These are phyloP conservation scores for Termitomyces sp. DNA, from an alignment of 768 basidiomycete species.

Conservation along the genomic window DNA sequence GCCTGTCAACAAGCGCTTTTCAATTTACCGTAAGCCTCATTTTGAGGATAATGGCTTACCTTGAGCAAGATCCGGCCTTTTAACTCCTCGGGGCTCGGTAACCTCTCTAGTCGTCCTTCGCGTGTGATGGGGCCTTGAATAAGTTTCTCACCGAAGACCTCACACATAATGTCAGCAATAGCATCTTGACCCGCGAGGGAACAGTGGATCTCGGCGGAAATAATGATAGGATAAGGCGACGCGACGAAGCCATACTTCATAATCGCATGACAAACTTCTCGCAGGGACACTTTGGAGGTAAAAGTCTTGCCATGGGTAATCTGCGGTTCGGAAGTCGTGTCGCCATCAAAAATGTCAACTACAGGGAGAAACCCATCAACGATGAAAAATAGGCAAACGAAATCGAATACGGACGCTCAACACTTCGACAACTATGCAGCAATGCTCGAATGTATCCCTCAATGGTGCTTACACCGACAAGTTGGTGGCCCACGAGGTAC, in stretches of 20 bases:
- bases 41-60: conserved; percentile 28
- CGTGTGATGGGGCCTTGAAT: conserved; percentile 18
- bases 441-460: conserved; percentile 92
- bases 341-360: conserved; percentile 95
- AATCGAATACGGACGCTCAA: conserved; percentile 62
- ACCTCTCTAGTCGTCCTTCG: conserved; percentile 39
- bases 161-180: conserved; percentile 40
- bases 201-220: conserved; percentile 97
- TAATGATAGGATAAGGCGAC: conserved; percentile 92
- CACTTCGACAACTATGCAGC: conserved; percentile 84
- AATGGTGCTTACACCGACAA: conserved; percentile 85
- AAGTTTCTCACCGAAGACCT: conserved; percentile 39
- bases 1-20: conserved; percentile 34
- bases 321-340: conserved; percentile 57
- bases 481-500: conserved; percentile 79
- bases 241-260: conserved; percentile 90
- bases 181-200: conserved; percentile 48
- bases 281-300: conserved; percentile 78
- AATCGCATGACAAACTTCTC: conserved; percentile 83
- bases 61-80: conserved; percentile 81
- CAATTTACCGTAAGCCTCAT: not conserved
- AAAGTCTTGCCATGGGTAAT: conserved; percentile 94
- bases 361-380: conserved; percentile 11
- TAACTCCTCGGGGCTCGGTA: conserved; percentile 89
- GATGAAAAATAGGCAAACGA: not conserved